These are phyloP conservation scores for Diaporthe sp. DNA, from an alignment of 2,329 filamentous ascomycete genomes.

Conservation along the genomic window DNA sequence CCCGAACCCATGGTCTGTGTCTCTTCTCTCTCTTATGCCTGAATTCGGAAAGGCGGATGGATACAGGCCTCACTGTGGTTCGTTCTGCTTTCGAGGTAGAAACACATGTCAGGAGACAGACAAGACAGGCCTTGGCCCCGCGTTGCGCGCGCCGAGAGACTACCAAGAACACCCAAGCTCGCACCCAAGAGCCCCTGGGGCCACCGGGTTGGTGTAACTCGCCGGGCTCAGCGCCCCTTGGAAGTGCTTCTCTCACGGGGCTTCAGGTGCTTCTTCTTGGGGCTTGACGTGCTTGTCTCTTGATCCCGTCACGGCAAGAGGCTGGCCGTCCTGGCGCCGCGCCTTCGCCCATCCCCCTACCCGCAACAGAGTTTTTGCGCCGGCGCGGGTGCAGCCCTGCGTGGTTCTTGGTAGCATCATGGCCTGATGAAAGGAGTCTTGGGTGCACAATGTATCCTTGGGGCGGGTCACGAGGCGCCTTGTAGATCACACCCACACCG, in stretches of 20 bases:
- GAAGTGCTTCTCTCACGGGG: too few relatives aligned
- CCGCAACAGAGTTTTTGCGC: not conserved
- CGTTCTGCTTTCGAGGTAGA: not conserved
- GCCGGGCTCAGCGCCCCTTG: not conserved
- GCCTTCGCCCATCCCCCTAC: not conserved
- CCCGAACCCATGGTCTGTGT: constrained; percentile 17
- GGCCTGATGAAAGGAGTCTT: constrained; percentile 26
- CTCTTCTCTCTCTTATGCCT: not conserved
- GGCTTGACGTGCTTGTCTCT: not conserved
- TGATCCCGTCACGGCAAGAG: not conserved
- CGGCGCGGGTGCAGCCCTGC: constrained; percentile 1
- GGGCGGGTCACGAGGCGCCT: not conserved
- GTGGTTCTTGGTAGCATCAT: constrained; percentile 7
- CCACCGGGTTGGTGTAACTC: not conserved
- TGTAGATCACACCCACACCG: constrained; percentile 10
- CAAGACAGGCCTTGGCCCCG: not conserved
- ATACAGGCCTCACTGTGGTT: not conserved
- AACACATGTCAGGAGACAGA: not conserved
- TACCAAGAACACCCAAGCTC: constrained; percentile 15
- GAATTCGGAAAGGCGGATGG: not conserved
- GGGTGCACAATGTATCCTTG: not conserved
- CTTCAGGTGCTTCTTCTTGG: not conserved
- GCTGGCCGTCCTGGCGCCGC: not conserved
- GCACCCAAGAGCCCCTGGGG: not conserved
- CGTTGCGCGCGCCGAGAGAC: constrained; percentile 8